Evolutionary conservation across 495 filamentous ascomycete genomes (phyloP).

Genomic region (Geopyxis carbonaria): DNA sequence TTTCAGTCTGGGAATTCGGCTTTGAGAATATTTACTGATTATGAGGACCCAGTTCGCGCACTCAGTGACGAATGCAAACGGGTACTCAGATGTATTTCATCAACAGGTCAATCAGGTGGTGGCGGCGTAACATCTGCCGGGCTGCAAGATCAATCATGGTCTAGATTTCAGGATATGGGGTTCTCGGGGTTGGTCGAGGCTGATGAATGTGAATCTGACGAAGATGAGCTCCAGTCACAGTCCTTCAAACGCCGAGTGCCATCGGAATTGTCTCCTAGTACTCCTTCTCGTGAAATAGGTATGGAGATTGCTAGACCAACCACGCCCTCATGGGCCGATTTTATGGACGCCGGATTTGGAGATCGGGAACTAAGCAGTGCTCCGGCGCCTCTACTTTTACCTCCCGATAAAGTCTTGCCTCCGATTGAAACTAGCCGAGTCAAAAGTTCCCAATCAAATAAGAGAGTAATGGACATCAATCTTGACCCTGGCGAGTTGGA

Average conservation of each 20-base stretch:
- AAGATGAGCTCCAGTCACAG: constrained; percentile 24
- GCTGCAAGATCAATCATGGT: constrained; percentile 79
- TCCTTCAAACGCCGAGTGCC: constrained; percentile 1
- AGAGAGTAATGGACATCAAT: constrained; percentile 43
- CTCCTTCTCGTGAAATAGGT: background rate
- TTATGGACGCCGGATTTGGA: constrained; percentile 74
- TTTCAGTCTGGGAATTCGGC: constrained; percentile 77
- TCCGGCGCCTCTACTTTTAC: constrained; percentile 51
- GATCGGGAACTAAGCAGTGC: constrained; percentile 37
- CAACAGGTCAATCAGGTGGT: constrained; percentile 63
- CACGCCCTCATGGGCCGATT: constrained; percentile 95
- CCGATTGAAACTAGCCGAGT: constrained; percentile 61
- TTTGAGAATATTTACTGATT: constrained; percentile 65
- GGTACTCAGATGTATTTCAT: constrained; percentile 75
- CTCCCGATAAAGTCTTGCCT: constrained; percentile 78
- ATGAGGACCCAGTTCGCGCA: constrained; percentile 74
- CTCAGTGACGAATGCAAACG: constrained; percentile 86
- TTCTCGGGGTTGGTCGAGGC: constrained; percentile 64
- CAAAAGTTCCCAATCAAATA: constrained; percentile 78
- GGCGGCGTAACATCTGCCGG: constrained; percentile 51
- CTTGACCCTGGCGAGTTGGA: constrained; percentile 88
- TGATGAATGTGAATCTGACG: constrained; percentile 51
- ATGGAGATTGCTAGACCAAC: constrained; percentile 61
- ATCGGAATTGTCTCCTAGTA: background rate
- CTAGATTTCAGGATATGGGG: constrained; percentile 86